Evolutionary conservation across 1,139 yeast genomes (phyloP), one percentile per base, ranked within the genome.

Genomic region (Ogataea hybrid): DNA sequence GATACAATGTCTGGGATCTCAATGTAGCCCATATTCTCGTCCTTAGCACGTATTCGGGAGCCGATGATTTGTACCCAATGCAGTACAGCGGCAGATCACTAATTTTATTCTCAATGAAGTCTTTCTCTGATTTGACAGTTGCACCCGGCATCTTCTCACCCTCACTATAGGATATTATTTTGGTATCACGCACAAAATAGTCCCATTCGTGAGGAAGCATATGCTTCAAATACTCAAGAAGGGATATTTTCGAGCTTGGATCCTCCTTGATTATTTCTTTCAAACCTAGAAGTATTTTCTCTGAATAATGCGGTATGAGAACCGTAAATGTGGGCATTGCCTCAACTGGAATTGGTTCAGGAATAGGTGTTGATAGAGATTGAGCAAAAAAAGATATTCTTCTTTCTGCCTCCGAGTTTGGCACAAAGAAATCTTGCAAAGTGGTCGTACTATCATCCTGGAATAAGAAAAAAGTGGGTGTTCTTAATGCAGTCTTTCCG

Each of bases 361-460:
- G 83, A 34, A 88, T 71, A 0, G 92, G 83, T 0, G 89, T 81
- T 0, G 95, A 78, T 36, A 88, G 62, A 0, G 95, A 85, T 57
- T 87, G 96, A 0, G 96, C 96, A 71, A 88, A 88, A 56, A 84
- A 88, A 0, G 94, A 81, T 2, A 88, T 77, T 41, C 96, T 69
- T 53, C 96, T 67, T 56, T 84, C 84, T 0, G 95, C 94, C 57
- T 86, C 96, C 6, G 84, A 75, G 35, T 80, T 81, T 48, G 67
- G 77, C 6, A 65, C 64, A 54, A 78, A 75, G 44, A 71, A 70
- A 17, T 73, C 72, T 25, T 63, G 57, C 45, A 58, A 54, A 32
- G 58, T 64, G 46, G 61, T 61, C 20, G 63, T 63, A 45, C 57
- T 73, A 54, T 84, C 95, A 62, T 83, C 95, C 55, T 83, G 89